Conservation (phyloP, 768 basidiomycete genomes). For the Suillus fuscotomentosus region DNA sequence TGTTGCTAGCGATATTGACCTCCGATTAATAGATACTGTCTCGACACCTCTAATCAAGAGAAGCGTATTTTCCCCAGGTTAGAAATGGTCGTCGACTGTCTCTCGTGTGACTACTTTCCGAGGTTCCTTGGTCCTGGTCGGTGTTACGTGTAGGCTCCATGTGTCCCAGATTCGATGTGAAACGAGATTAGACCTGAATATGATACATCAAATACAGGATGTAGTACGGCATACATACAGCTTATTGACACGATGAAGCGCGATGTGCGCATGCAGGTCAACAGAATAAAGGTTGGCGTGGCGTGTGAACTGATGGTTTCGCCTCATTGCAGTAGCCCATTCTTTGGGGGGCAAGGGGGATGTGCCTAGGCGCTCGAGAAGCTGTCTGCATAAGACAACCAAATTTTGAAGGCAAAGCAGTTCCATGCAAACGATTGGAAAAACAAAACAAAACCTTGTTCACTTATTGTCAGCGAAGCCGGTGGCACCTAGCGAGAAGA, state of each 20-base stretch:
- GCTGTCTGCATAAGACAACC: not conserved
- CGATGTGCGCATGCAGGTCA: not conserved
- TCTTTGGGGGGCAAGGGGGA: not conserved
- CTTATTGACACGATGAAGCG: not conserved
- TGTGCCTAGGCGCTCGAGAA: not conserved
- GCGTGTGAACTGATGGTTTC: not conserved
- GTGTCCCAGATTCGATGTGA: not conserved
- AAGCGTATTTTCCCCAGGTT: not conserved
- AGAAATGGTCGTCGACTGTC: not conserved
- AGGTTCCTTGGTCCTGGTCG: not conserved
- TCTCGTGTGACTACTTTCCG: not conserved
- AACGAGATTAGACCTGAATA: not conserved
- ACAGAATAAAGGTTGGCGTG: not conserved
- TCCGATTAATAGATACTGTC: not conserved
- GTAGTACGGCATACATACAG: not conserved
- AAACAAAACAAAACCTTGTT: slow-evolving; percentile 11
- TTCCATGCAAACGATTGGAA: slow-evolving; percentile 6
- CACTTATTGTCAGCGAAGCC: not conserved
- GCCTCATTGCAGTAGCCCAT: not conserved
- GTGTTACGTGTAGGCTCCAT: not conserved
- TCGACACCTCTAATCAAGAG: not conserved
- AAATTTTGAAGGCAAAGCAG: not conserved
- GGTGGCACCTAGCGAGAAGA: not conserved
- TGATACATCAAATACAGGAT: not conserved
- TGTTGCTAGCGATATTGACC: not conserved